These are phyloP conservation scores for Umbelopsis sp. DNA, from an alignment of 371 early-diverging fungal species.

Conservation along the genomic window DNA sequence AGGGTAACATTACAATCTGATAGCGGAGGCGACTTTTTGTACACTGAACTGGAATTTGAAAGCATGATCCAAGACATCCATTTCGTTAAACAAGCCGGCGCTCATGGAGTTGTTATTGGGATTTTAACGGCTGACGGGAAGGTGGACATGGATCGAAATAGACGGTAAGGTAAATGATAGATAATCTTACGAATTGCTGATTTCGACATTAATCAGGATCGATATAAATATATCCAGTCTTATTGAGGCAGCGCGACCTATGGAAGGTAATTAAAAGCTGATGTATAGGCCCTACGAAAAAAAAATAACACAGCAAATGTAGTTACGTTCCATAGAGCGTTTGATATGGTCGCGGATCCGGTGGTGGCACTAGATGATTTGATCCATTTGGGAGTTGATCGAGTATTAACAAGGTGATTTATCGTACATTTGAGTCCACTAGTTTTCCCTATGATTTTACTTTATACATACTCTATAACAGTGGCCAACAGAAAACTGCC, in stretches of 20 bases:
- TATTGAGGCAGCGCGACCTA: slow-evolving; percentile 53
- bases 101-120: slow-evolving; percentile 64
- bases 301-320: neutral
- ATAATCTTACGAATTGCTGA: neutral
- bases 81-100: slow-evolving; percentile 43
- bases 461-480: neutral
- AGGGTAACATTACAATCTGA: neutral
- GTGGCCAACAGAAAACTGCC: slow-evolving; percentile 57
- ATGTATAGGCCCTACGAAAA: neutral
- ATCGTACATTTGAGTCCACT: neutral
- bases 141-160: slow-evolving; percentile 44
- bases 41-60: slow-evolving; percentile 59
- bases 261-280: slow-evolving; percentile 33
- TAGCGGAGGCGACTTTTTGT: slow-evolving; percentile 66
- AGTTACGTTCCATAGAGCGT: slow-evolving; percentile 71
- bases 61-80: slow-evolving; percentile 57
- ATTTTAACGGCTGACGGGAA: slow-evolving; percentile 52
- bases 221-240: slow-evolving; percentile 25
- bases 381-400: slow-evolving; percentile 51
- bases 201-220: too few species aligned
- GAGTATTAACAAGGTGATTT: slow-evolving; percentile 50
- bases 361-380: slow-evolving; percentile 55
- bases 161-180: slow-evolving; percentile 26
- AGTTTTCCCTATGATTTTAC: neutral
- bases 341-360: slow-evolving; percentile 62